Conservation (phyloP, 306 rosid species). For the Astragalus membranaceus region DNA sequence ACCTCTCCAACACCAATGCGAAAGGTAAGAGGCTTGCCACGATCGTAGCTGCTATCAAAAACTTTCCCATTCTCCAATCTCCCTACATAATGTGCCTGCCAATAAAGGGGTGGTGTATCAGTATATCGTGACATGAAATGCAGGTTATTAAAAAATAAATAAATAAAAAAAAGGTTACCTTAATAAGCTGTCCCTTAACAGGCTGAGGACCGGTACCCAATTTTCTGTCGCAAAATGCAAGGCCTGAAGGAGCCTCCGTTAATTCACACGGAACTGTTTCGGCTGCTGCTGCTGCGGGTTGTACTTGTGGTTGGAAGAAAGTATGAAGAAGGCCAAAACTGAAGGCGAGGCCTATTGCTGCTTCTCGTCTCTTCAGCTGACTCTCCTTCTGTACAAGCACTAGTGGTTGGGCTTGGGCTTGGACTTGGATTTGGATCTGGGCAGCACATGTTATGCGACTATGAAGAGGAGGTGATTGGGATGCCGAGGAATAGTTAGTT, state of each 20-base stretch:
- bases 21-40: slow-evolving; percentile 82
- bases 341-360: slow-evolving; percentile 43
- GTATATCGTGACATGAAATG: no score
- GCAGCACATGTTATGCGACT: neutral
- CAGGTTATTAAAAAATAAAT: no score
- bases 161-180: slow-evolving; percentile 42
- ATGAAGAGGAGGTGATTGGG: neutral
- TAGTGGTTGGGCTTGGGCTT: neutral
- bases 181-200: slow-evolving; percentile 72
- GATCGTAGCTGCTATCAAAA: slow-evolving; percentile 89
- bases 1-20: slow-evolving; percentile 97
- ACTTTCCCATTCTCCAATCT: slow-evolving; percentile 84
- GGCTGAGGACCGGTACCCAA: slow-evolving; percentile 74
- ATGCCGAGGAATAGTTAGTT: neutral
- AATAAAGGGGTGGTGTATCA: no score
- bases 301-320: neutral
- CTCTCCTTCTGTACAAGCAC: slow-evolving; percentile 15
- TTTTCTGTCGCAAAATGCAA: slow-evolving; percentile 73
- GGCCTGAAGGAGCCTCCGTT: slow-evolving; percentile 69
- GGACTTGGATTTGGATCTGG: no score
- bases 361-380: slow-evolving; percentile 40
- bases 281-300: slow-evolving; percentile 30
- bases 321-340: slow-evolving; percentile 35
- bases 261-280: slow-evolving; percentile 46
- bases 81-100: slow-evolving; percentile 85